Evolutionary conservation across 2,329 filamentous ascomycete species (phyloP).

Genomic region (Moelleriella libera): DNA sequence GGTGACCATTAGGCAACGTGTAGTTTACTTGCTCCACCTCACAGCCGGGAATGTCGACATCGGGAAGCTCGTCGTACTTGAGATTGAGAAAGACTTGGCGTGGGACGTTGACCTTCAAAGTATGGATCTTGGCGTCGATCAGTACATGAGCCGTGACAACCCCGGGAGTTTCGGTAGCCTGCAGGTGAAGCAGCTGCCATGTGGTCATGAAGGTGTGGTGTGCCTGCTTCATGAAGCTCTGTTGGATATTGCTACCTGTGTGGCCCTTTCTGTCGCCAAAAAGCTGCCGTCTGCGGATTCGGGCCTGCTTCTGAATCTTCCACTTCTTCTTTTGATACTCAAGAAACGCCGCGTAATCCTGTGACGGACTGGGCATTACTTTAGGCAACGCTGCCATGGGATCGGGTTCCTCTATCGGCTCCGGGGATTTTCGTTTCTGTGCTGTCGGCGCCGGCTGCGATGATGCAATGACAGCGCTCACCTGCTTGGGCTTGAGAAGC

Average conservation of each 20-base stretch:
- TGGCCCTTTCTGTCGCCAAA: slow-evolving; percentile 68
- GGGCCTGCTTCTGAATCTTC: slow-evolving; percentile 91
- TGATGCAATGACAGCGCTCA: slow-evolving; percentile 38
- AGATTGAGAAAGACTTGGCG: slow-evolving; percentile 85
- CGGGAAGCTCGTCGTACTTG: slow-evolving; percentile 73
- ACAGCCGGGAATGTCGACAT: slow-evolving; percentile 76
- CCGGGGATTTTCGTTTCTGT: slow-evolving; percentile 58
- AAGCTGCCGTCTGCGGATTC: slow-evolving; percentile 71
- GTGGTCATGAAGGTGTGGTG: slow-evolving; percentile 81
- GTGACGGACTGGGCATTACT: slow-evolving; percentile 68
- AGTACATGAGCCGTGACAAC: slow-evolving; percentile 80
- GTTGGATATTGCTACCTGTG: slow-evolving; percentile 40
- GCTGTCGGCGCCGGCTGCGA: slow-evolving; percentile 33
- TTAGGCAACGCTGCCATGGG: slow-evolving; percentile 73
- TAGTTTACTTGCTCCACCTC: slow-evolving; percentile 87
- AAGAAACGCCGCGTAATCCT: slow-evolving; percentile 80
- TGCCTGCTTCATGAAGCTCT: slow-evolving; percentile 79
- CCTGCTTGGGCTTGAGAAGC: slow-evolving; percentile 49
- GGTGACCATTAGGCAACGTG: slow-evolving; percentile 87
- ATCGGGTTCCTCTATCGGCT: slow-evolving; percentile 52
- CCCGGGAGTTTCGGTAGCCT: slow-evolving; percentile 69
- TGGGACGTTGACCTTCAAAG: slow-evolving; percentile 76
- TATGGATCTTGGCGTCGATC: slow-evolving; percentile 85
- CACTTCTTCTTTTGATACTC: slow-evolving; percentile 97
- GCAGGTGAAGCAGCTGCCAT: slow-evolving; percentile 88